phyloP scores from a whole-genome alignment of 768 basidiomycete genomes.

The Pulveroboletus sp. region DNA sequence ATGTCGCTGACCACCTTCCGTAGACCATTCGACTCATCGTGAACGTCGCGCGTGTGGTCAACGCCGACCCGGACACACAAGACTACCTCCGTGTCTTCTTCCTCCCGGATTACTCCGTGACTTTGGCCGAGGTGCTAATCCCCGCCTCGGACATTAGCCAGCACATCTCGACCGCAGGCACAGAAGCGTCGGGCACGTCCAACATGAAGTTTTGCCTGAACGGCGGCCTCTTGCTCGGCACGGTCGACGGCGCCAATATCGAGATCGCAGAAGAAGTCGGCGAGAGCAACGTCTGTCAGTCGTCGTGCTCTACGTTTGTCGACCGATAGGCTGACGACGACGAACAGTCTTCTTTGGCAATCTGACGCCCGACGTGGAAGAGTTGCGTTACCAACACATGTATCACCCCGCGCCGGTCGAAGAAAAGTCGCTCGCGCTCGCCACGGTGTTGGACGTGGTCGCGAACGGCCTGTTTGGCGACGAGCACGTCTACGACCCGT shows the following conservation, averaged over 20 bases:
- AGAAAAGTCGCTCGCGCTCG: slow-evolving; percentile 78
- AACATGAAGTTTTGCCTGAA: slow-evolving; percentile 92
- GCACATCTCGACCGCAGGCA: slow-evolving; percentile 97
- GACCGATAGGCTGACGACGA: neutral
- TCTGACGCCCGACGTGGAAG: slow-evolving; percentile 83
- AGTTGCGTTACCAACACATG: slow-evolving; percentile 78
- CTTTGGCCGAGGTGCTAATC: slow-evolving; percentile 77
- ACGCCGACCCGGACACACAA: slow-evolving; percentile 79
- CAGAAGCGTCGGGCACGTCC: slow-evolving; percentile 79
- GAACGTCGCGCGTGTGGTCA: slow-evolving; percentile 70
- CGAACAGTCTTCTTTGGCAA: slow-evolving; percentile 82
- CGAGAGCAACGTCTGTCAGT: slow-evolving; percentile 78
- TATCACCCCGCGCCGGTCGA: slow-evolving; percentile 81
- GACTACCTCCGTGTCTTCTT: slow-evolving; percentile 87
- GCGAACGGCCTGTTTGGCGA: slow-evolving; percentile 81
- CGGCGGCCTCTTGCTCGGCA: slow-evolving; percentile 84
- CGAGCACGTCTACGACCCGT: slow-evolving; percentile 80
- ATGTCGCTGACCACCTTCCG: neutral
- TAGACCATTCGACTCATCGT: slow-evolving; percentile 92
- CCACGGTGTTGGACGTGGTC: slow-evolving; percentile 72
- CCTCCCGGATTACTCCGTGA: slow-evolving; percentile 93
- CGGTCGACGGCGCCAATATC: slow-evolving; percentile 93
- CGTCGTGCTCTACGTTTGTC: neutral
- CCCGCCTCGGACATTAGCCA: slow-evolving; percentile 94
- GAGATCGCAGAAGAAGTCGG: slow-evolving; percentile 97